Evolutionary conservation across 2,329 filamentous ascomycete species (phyloP).

Genomic region (Penicillium sp.): DNA sequence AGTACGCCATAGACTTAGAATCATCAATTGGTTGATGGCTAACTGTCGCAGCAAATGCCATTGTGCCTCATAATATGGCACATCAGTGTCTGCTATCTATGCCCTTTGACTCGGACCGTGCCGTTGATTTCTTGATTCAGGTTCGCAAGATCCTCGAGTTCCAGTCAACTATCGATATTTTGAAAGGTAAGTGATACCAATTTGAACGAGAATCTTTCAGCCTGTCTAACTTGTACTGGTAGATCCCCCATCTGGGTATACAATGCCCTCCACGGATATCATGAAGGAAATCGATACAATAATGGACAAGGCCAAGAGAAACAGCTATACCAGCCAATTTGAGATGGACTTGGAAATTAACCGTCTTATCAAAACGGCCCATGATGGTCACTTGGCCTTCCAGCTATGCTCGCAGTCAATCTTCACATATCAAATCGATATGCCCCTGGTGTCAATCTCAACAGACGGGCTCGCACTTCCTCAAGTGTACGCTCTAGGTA

Average conservation of each 20-base stretch:
- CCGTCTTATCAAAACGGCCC: conserved; percentile 52
- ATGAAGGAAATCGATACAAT: conserved; percentile 48
- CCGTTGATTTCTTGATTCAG: conserved; percentile 24
- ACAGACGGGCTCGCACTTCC: conserved; percentile 58
- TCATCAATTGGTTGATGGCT: neutral
- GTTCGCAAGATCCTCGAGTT: conserved; percentile 44
- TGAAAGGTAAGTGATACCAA: conserved; percentile 34
- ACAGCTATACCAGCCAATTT: conserved; percentile 53
- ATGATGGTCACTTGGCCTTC: conserved; percentile 58
- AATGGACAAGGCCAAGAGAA: conserved; percentile 40
- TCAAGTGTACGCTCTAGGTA: conserved; percentile 47
- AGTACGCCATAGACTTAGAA: conserved; percentile 8
- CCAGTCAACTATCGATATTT: conserved; percentile 49
- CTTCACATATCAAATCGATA: conserved; percentile 46
- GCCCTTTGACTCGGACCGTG: conserved; percentile 28
- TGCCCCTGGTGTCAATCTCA: conserved; percentile 59
- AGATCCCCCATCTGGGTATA: conserved; percentile 53
- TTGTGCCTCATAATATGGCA: conserved; percentile 20
- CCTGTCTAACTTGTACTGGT: conserved; percentile 3
- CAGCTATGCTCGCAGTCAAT: conserved; percentile 29
- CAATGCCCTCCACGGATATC: conserved; percentile 50
- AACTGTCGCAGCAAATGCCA: conserved; percentile 14
- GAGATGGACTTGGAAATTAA: conserved; percentile 57
- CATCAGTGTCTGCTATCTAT: conserved; percentile 29
- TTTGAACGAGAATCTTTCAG: neutral